Percentiles rank a stretch among this genome's conserved stretches.
phyloP scores from a whole-genome alignment of 106 monocot genomes.

The Dendrobium chrysotoxum region DNA sequence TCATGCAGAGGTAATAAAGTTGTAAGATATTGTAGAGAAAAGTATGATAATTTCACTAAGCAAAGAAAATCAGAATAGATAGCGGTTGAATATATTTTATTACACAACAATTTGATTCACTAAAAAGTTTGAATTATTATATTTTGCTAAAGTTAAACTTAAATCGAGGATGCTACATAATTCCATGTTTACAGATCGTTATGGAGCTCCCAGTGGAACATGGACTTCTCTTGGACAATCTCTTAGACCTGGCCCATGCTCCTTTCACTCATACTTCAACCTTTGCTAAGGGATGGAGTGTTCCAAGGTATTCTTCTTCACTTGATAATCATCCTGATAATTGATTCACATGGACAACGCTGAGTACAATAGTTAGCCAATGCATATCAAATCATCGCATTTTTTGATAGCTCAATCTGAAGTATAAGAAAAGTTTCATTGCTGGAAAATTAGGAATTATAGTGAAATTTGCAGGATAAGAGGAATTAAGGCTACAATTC shows the following conservation, averaged over 20 bases:
- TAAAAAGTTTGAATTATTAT: not conserved
- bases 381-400: too few species aligned
- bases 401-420: too few species aligned
- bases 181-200: slow-evolving; percentile 60
- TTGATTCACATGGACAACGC: not conserved
- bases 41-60: not conserved
- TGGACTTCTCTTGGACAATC: slow-evolving; percentile 95
- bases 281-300: slow-evolving; percentile 98
- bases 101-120: too few species aligned
- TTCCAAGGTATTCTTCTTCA: slow-evolving; percentile 59
- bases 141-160: not conserved
- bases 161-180: not conserved
- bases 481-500: too few species aligned
- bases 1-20: slow-evolving; percentile 79
- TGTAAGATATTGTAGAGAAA: not conserved
- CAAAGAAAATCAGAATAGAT: not conserved
- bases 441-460: too few species aligned
- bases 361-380: not conserved
- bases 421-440: too few species aligned
- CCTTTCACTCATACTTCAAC: slow-evolving; percentile 99
- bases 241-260: slow-evolving; percentile 96
- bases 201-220: slow-evolving; percentile 98
- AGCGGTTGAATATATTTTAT: too few species aligned
- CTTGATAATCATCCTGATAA: not conserved
- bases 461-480: too few species aligned